Conservation (phyloP, 2,329 filamentous ascomycete genomes). For the Epichloe brachyelytri region DNA sequence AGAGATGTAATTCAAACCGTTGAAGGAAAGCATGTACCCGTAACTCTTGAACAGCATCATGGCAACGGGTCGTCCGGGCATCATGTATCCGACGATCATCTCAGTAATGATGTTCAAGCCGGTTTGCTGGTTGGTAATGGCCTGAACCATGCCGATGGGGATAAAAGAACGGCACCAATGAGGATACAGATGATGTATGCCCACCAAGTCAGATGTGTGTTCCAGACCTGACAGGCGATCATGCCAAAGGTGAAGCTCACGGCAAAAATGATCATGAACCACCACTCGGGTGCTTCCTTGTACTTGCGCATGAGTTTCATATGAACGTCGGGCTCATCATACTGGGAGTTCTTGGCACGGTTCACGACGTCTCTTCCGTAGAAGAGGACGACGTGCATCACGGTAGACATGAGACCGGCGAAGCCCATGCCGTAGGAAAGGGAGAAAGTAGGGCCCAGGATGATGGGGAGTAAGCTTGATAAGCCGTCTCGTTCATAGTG, state of each 20-base stretch:
- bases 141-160: conserved; percentile 32
- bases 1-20: conserved; percentile 32
- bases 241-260: conserved; percentile 37
- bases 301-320: conserved; percentile 44
- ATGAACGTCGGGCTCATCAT: conserved; percentile 37
- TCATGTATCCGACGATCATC: conserved; percentile 35
- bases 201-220: conserved; percentile 32
- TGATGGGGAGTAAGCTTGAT: conserved; percentile 44
- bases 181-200: conserved; percentile 26
- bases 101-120: conserved; percentile 36
- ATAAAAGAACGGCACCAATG: conserved; percentile 28
- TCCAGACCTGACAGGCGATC: conserved; percentile 21
- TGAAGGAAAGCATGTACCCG: conserved; percentile 32
- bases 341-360: conserved; percentile 18
- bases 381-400: conserved; percentile 39
- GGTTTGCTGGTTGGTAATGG: conserved; percentile 35
- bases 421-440: conserved; percentile 45
- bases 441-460: conserved; percentile 41
- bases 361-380: conserved; percentile 35
- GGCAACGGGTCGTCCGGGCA: conserved; percentile 32
- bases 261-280: conserved; percentile 36
- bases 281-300: conserved; percentile 41
- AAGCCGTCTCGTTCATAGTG: conserved; percentile 41
- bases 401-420: conserved; percentile 38
- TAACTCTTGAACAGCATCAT: conserved; percentile 38